Conservation (phyloP, 306 rosid species). For the Prinsepia uniflora region DNA sequence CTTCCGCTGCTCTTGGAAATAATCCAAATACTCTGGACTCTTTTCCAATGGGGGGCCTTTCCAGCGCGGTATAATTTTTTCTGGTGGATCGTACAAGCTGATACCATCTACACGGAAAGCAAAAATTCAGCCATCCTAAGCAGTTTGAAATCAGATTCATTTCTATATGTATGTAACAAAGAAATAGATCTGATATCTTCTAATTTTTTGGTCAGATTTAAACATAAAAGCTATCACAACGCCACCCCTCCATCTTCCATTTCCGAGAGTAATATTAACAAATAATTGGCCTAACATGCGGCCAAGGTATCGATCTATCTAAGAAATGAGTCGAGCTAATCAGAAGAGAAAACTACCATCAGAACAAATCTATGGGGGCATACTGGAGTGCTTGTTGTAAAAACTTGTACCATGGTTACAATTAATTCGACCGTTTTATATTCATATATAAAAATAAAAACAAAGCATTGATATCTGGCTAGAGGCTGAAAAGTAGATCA, state of each 20-base stretch:
- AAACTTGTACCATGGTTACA: background rate
- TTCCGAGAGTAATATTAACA: background rate
- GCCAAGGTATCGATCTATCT: background rate
- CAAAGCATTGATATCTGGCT: background rate
- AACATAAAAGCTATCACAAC: background rate
- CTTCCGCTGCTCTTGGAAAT: slow-evolving; percentile 53
- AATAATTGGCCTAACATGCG: background rate
- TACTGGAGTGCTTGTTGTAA: background rate
- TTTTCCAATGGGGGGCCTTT: slow-evolving; percentile 73
- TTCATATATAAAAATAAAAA: background rate
- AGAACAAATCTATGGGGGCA: background rate
- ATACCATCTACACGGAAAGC: slow-evolving; percentile 60
- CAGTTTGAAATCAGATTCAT: slow-evolving; percentile 5
- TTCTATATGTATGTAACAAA: background rate
- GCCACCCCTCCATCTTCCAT: background rate
- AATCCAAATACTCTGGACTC: slow-evolving; percentile 58
- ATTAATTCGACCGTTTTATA: background rate
- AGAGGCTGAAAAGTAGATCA: slow-evolving; percentile 20
- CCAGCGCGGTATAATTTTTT: slow-evolving; percentile 88
- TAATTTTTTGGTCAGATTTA: background rate
- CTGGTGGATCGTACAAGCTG: slow-evolving; percentile 79
- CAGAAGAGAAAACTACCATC: background rate
- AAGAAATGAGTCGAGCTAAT: background rate
- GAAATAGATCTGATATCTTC: background rate
- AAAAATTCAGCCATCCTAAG: slow-evolving; percentile 23